phyloP scores from a whole-genome alignment of 2,329 filamentous ascomycete species.

The Drechslera avenae region DNA sequence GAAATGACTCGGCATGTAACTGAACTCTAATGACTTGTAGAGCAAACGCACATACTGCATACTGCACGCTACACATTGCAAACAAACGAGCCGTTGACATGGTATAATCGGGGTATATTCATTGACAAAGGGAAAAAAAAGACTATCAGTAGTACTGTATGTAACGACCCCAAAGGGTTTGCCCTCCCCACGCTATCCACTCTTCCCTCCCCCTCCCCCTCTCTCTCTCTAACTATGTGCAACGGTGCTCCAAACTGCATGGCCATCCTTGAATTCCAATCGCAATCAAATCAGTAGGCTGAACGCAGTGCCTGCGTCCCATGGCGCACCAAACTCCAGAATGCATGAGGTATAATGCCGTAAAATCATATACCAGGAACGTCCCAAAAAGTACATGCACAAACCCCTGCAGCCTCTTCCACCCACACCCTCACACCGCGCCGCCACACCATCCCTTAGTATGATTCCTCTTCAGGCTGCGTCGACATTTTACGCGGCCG shows the following conservation, averaged over 20 bases:
- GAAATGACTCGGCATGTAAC: no score
- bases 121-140: conserved; percentile 38
- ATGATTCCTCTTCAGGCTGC: conserved; percentile 62
- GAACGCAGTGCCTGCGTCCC: conserved; percentile 16
- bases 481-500: conserved; percentile 58
- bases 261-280: background rate
- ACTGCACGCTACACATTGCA: no score
- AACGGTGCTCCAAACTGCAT: conserved; percentile 4
- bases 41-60: no score
- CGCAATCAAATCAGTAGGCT: background rate
- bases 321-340: conserved; percentile 20
- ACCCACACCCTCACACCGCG: conserved; percentile 5
- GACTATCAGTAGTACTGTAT: conserved; percentile 31
- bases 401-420: conserved; percentile 22
- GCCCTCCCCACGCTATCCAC: background rate
- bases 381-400: conserved; percentile 21
- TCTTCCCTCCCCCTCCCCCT: background rate
- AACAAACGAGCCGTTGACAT: no score
- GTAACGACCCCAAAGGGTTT: conserved; percentile 18
- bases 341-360: conserved; percentile 26
- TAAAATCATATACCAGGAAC: conserved; percentile 28
- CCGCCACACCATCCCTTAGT: conserved; percentile 46
- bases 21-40: no score
- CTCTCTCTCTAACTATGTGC: conserved; percentile 9
- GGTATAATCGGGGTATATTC: conserved; percentile 4